Conservation (phyloP, 345 rosid species). For the Kernera saxatilis region DNA sequence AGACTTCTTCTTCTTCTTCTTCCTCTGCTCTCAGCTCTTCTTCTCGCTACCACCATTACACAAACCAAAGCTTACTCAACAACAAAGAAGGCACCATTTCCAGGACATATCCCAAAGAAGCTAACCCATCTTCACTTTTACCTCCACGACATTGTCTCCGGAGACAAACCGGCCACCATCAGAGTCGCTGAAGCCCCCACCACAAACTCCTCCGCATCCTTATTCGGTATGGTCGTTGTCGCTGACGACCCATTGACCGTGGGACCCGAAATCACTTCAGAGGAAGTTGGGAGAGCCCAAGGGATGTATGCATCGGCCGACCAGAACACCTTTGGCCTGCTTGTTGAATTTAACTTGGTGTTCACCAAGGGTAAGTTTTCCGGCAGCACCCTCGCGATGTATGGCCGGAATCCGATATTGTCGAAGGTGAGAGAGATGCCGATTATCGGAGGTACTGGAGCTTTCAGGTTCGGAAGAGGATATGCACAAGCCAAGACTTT, state of each 20-base stretch:
- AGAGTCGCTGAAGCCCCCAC: conserved; percentile 31
- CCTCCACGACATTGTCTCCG: conserved; percentile 48
- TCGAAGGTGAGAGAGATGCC: conserved; percentile 23
- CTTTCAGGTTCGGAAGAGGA: conserved; percentile 36
- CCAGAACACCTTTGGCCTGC: conserved; percentile 25
- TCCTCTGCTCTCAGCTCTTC: conserved; percentile 2
- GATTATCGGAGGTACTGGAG: conserved; percentile 30
- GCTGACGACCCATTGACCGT: conserved; percentile 46
- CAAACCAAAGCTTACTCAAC: conserved; percentile 17
- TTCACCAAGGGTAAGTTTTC: conserved; percentile 47
- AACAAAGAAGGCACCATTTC: conserved; percentile 6
- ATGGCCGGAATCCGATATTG: conserved; percentile 36
- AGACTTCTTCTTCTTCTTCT: background rate
- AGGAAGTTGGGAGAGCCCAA: conserved; percentile 49
- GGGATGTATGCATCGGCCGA: conserved; percentile 46
- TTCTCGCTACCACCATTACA: background rate
- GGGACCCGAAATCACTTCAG: conserved; percentile 37
- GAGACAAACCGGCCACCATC: conserved; percentile 34
- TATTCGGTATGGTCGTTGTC: conserved; percentile 42
- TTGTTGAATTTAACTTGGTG: conserved; percentile 43
- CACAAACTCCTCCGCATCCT: conserved; percentile 30
- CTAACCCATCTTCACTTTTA: conserved; percentile 49
- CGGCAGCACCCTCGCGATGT: conserved; percentile 45
- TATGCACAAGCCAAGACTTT: conserved; percentile 30
- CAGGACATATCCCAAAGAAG: conserved; percentile 31